These are phyloP conservation scores for Stagonosporopsis vannaccii DNA, from an alignment of 2,329 filamentous ascomycete genomes.

Conservation along the genomic window DNA sequence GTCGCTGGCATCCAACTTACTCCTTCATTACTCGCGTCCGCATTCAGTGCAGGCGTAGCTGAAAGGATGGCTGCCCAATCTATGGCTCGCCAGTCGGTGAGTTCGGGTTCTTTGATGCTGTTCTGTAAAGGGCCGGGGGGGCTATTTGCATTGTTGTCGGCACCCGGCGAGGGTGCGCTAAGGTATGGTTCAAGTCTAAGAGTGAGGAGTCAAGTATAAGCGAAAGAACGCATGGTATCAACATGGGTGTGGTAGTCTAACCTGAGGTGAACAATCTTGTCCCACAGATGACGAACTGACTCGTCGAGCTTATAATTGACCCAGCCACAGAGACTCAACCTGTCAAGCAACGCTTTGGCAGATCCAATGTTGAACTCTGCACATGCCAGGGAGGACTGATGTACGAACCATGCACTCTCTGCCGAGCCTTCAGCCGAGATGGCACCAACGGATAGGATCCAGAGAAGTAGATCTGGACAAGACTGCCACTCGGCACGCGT, in stretches of 20 bases:
- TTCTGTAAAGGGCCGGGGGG: conserved; percentile 41
- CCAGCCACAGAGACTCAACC: conserved; percentile 47
- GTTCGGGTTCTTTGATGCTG: conserved; percentile 37
- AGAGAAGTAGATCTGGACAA: conserved; percentile 47
- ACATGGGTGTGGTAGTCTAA: conserved; percentile 41
- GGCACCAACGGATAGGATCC: conserved; percentile 47
- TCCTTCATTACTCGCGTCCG: neutral
- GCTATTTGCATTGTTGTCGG: conserved; percentile 28
- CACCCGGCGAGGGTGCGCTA: conserved; percentile 23
- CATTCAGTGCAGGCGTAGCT: conserved; percentile 4
- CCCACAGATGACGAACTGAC: conserved; percentile 42
- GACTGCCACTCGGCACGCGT: conserved; percentile 39
- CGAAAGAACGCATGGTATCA: conserved; percentile 34
- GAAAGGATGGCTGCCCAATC: conserved; percentile 34
- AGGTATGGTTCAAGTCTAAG: conserved; percentile 41
- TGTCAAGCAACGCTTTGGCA: conserved; percentile 34
- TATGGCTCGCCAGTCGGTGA: conserved; percentile 42
- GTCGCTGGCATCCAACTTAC: conserved; percentile 13
- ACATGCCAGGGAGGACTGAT: conserved; percentile 44
- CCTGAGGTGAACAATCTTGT: conserved; percentile 43
- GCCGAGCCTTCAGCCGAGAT: conserved; percentile 45
- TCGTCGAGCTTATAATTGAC: conserved; percentile 48
- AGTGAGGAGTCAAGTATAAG: conserved; percentile 41
- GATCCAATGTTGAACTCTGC: conserved; percentile 40
- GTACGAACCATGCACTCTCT: conserved; percentile 43